Percentiles rank a stretch among this genome's conserved stretches.
phyloP scores from a whole-genome alignment of 495 filamentous ascomycete species.

The Penicillium daleae region DNA sequence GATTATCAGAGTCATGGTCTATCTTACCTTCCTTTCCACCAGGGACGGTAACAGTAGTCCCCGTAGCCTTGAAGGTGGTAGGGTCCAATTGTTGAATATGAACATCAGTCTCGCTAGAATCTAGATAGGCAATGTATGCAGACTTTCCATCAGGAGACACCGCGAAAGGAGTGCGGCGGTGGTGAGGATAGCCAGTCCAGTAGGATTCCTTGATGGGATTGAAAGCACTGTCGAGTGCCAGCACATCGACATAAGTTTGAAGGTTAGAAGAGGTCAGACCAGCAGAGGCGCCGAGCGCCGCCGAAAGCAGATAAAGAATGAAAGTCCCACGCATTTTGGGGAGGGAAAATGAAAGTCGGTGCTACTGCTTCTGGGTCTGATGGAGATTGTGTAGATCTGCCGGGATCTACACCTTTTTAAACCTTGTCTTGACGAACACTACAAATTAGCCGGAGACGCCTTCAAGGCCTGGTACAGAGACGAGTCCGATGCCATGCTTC shows the following conservation, averaged over 20 bases:
- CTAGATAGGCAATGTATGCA: constrained; percentile 56
- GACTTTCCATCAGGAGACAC: constrained; percentile 55
- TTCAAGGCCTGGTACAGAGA: neutral
- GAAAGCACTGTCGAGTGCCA: constrained; percentile 46
- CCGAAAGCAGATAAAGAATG: constrained; percentile 36
- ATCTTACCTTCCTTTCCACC: constrained; percentile 49
- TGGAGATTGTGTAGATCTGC: constrained; percentile 1
- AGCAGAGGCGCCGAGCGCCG: constrained; percentile 34
- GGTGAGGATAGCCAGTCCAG: constrained; percentile 58
- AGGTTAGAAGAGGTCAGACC: constrained; percentile 35
- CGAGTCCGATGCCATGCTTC: neutral
- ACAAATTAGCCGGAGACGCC: neutral
- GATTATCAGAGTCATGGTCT: neutral
- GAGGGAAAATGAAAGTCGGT: constrained; percentile 13
- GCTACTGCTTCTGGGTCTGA: constrained; percentile 12
- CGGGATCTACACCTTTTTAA: constrained; percentile 19
- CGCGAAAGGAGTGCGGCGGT: constrained; percentile 57
- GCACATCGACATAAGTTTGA: constrained; percentile 45
- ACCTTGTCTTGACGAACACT: constrained; percentile 1
- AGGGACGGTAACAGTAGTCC: constrained; percentile 44
- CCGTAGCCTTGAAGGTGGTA: constrained; percentile 49
- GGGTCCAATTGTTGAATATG: constrained; percentile 54
- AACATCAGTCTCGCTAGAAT: constrained; percentile 50
- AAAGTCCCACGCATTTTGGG: constrained; percentile 34
- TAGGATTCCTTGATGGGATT: constrained; percentile 55